Evolutionary conservation across 805 yeast species (phyloP).

Genomic region (Candida succiphila): DNA sequence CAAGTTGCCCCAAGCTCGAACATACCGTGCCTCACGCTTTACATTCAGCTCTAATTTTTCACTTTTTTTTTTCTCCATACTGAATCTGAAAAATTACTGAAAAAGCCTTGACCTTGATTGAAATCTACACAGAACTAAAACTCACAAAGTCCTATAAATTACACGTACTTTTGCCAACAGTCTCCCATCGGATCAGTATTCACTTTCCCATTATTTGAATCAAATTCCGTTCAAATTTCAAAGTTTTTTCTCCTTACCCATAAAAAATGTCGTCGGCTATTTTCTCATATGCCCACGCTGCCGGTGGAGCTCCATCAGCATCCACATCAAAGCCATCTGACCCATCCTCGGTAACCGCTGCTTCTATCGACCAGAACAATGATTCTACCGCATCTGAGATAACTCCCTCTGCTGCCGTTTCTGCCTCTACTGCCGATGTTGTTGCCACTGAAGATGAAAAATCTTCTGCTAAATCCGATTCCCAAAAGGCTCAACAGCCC

Average conservation of each 20-base stretch:
- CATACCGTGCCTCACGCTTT: too few relatives aligned
- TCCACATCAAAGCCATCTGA: conserved; percentile 1
- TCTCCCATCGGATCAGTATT: too few relatives aligned
- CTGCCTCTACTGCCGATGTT: neutral
- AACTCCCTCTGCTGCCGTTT: neutral
- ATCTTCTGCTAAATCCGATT: neutral
- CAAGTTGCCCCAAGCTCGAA: too few relatives aligned
- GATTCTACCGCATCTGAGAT: neutral
- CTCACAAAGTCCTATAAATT: too few relatives aligned
- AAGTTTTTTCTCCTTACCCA: neutral
- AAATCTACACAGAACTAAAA: too few relatives aligned
- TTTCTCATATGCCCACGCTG: conserved; percentile 24
- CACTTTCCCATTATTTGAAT: too few relatives aligned
- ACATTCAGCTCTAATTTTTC: too few relatives aligned
- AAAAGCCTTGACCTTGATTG: too few relatives aligned
- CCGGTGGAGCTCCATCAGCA: conserved; percentile 14
- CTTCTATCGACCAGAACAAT: conserved; percentile 5
- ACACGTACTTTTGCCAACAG: too few relatives aligned
- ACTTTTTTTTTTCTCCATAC: too few relatives aligned
- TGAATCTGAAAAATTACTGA: too few relatives aligned
- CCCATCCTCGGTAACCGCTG: conserved; percentile 1
- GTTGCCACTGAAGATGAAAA: neutral
- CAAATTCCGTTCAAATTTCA: too few relatives aligned
- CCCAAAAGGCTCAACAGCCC: neutral
- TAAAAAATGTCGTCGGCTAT: conserved; percentile 10